These are phyloP conservation scores for Pythium periplocum DNA, from an alignment of 352 stramenopile genomes.

Conservation along the genomic window DNA sequence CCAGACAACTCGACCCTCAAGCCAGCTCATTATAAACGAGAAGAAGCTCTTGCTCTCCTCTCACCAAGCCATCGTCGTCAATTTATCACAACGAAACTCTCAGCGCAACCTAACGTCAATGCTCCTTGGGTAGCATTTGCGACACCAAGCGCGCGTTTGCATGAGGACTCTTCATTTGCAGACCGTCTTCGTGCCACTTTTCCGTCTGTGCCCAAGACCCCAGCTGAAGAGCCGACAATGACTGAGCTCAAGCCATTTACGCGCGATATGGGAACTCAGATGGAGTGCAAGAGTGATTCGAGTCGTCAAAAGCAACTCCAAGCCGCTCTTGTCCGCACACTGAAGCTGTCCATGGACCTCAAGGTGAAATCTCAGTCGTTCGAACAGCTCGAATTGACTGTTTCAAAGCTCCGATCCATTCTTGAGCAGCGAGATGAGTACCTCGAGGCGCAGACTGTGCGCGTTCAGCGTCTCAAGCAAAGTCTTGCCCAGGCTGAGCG, in stretches of 20 bases:
- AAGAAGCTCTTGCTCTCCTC: not conserved
- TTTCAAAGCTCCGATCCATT: not conserved
- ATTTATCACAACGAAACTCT: not conserved
- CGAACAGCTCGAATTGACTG: not conserved
- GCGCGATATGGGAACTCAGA: slow-evolving; percentile 3
- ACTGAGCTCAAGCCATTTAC: slow-evolving; percentile 14
- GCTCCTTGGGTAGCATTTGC: slow-evolving; percentile 7
- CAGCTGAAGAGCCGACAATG: not conserved
- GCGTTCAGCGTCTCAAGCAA: not conserved
- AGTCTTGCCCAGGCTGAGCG: not conserved
- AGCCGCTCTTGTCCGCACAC: not conserved
- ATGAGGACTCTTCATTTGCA: slow-evolving; percentile 2
- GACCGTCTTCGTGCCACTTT: slow-evolving; percentile 14
- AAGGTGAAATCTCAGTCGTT: not conserved
- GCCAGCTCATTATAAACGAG: not conserved
- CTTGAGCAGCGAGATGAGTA: not conserved
- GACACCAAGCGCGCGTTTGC: slow-evolving; percentile 4
- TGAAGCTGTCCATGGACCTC: not conserved
- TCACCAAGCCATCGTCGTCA: slow-evolving; percentile 1
- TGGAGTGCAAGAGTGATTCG: not conserved
- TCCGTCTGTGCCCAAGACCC: not conserved
- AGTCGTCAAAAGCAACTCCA: slow-evolving; percentile 1
- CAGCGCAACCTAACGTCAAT: not conserved
- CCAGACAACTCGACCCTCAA: too few species aligned
- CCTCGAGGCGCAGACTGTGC: not conserved